Evolutionary conservation across 768 basidiomycete genomes (phyloP), one percentile per base, ranked within the genome.

Genomic region (Pleurotus tuoliensis): DNA sequence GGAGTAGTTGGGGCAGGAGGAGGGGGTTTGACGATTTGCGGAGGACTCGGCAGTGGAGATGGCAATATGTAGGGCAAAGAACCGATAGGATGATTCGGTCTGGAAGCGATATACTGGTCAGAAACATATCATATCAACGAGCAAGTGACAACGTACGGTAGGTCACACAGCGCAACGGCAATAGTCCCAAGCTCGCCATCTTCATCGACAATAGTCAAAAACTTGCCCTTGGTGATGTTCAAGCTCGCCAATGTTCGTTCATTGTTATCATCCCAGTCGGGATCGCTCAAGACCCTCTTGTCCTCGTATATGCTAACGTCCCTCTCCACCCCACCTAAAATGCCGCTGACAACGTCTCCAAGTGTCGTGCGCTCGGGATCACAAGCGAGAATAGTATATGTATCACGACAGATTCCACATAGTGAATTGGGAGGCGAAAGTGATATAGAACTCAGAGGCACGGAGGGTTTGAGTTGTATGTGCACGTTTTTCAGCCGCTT

Each of bases 231-330:
- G 0, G 80, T 83, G 30, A 96, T 84, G 47, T 82, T 88, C 55
- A 98, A 65, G 61, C 91, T 90, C 61, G 84, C 89, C 61, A 99
- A 67, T 47, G 92, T 93, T 59, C 88, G 79, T 2, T 82, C 87
- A 58, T 82, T 67, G 63, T 98, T 98, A 63, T 98, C 95, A 46
- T 92, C 88, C 80, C 90, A 96, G 66, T 98, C 96, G 5, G 93
- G 92, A 64, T 98, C 97, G 60, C 85, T 88, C 55, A 99, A 72
- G 45, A 99, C 71, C 44, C 94, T 79, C 63, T 88, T 87, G 47
- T 90, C 94, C 69, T 98, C 92, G 63, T 87, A 92, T 37, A 95
- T 88, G 61, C 84, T 88, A 9, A 94, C 84, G 45, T 90, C 86
- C 73, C 66, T 76, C 64, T 64, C 55, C 8, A 78, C 81, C 6